Conservation (phyloP, 352 stramenopile species). For the Peronosclerospora sorghi region DNA sequence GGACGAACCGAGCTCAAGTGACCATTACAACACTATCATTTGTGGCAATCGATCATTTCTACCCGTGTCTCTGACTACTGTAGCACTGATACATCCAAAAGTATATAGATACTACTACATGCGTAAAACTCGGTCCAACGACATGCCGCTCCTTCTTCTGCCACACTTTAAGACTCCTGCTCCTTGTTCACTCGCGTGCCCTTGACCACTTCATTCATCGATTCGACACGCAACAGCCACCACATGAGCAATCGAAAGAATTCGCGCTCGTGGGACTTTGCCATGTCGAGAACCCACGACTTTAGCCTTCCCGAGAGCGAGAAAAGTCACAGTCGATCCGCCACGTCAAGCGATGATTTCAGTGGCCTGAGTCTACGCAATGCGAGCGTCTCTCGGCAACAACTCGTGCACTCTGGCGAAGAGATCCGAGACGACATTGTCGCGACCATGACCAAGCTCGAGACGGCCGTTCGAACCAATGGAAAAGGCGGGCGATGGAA, state of each 20-base stretch:
- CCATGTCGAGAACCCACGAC: not conserved
- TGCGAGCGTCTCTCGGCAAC: not conserved
- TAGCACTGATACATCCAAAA: too few relatives aligned
- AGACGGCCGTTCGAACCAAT: constrained; percentile 23
- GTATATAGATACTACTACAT: too few relatives aligned
- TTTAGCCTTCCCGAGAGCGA: not conserved
- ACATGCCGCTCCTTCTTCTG: too few relatives aligned
- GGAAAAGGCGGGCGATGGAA: constrained; percentile 29
- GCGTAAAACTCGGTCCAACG: too few relatives aligned
- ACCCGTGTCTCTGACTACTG: too few relatives aligned
- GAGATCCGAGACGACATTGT: constrained; percentile 51
- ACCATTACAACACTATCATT: too few relatives aligned
- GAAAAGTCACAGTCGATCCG: not conserved
- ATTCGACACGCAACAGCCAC: too few relatives aligned
- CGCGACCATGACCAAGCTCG: constrained; percentile 42
- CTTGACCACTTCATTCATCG: too few relatives aligned
- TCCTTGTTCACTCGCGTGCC: too few relatives aligned
- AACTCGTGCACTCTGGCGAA: constrained; percentile 33
- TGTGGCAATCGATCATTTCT: too few relatives aligned
- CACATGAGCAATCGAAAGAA: not conserved
- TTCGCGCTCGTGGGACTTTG: not conserved
- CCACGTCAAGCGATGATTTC: not conserved
- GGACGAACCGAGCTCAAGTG: too few relatives aligned
- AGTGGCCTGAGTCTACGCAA: not conserved
- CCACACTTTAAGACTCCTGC: too few relatives aligned